Conservation (phyloP, 2,329 filamentous ascomycete species). For the Didymella glomerata region DNA sequence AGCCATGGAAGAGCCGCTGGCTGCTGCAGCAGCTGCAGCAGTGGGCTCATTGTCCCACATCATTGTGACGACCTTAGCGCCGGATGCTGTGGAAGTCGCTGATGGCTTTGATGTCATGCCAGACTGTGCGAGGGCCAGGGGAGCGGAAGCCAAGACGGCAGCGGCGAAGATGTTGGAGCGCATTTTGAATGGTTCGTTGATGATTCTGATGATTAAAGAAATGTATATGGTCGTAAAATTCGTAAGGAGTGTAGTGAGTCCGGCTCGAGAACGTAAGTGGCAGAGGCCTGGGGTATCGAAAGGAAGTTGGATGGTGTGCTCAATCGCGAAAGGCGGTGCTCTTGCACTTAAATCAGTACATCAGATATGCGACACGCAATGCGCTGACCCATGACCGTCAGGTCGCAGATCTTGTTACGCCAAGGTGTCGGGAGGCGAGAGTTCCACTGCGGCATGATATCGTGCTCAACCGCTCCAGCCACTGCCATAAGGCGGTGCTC, state of each 20-base stretch:
- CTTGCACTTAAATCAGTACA: conserved; percentile 10
- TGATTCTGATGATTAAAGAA: not conserved
- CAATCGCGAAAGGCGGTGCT: conserved; percentile 4
- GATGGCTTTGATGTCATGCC: conserved; percentile 18
- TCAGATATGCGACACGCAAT: conserved; percentile 12
- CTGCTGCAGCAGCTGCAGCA: not conserved
- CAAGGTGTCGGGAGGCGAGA: conserved; percentile 12
- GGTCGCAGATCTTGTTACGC: conserved; percentile 13
- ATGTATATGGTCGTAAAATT: conserved; percentile 7
- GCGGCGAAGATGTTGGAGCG: conserved; percentile 13
- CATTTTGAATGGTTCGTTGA: conserved; percentile 7
- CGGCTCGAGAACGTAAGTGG: conserved; percentile 23
- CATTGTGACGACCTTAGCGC: conserved; percentile 28
- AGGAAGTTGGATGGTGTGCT: conserved; percentile 1
- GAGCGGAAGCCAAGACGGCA: conserved; percentile 20
- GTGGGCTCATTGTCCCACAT: conserved; percentile 24
- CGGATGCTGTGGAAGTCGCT: conserved; percentile 18
- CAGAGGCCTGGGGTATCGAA: conserved; percentile 18
- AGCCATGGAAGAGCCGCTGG: conserved; percentile 35
- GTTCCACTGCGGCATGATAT: conserved; percentile 13
- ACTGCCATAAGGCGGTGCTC: not conserved
- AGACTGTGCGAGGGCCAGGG: conserved; percentile 20
- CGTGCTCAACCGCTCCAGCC: conserved; percentile 4
- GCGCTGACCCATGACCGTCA: conserved; percentile 13
- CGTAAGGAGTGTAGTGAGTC: conserved; percentile 29